phyloP scores from a whole-genome alignment of 2,329 filamentous ascomycete species.

The Exophiala sp. region DNA sequence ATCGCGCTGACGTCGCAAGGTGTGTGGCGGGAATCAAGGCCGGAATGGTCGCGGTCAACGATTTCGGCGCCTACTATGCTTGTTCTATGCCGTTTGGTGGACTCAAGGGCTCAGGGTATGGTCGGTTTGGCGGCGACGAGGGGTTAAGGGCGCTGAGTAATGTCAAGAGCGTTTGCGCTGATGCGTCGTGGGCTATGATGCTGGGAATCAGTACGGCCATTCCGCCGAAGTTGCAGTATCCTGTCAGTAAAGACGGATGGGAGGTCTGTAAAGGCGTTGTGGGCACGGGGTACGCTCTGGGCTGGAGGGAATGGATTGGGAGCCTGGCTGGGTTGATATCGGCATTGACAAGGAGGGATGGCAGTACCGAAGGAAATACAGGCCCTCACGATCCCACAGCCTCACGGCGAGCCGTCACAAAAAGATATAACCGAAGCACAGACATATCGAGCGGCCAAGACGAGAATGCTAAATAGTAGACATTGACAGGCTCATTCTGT shows the following conservation, averaged over 20 bases:
- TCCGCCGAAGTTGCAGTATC: constrained; percentile 73
- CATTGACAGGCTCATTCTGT: too few relatives aligned
- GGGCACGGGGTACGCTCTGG: constrained; percentile 23
- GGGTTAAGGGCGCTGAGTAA: constrained; percentile 81
- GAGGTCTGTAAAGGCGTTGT: constrained; percentile 25
- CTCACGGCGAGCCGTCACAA: too few relatives aligned
- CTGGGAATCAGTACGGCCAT: constrained; percentile 68
- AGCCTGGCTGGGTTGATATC: constrained; percentile 7
- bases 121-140: constrained; percentile 85
- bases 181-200: constrained; percentile 53
- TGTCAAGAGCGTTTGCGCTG: constrained; percentile 75
- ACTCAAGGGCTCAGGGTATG: constrained; percentile 73
- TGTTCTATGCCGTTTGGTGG: constrained; percentile 93
- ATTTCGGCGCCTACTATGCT: constrained; percentile 89
- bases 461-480: too few relatives aligned
- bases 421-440: too few relatives aligned
- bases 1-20: constrained; percentile 54
- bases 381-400: too few relatives aligned
- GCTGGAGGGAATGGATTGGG: constrained; percentile 10
- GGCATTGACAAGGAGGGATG: not conserved
- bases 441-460: too few relatives aligned
- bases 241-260: constrained; percentile 57
- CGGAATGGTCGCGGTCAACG: constrained; percentile 92
- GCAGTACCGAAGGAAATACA: not conserved
- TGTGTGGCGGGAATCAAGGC: constrained; percentile 66